Evolutionary conservation across 805 yeast genomes (phyloP).

Genomic region (Wickerhamiella occidentalis): DNA sequence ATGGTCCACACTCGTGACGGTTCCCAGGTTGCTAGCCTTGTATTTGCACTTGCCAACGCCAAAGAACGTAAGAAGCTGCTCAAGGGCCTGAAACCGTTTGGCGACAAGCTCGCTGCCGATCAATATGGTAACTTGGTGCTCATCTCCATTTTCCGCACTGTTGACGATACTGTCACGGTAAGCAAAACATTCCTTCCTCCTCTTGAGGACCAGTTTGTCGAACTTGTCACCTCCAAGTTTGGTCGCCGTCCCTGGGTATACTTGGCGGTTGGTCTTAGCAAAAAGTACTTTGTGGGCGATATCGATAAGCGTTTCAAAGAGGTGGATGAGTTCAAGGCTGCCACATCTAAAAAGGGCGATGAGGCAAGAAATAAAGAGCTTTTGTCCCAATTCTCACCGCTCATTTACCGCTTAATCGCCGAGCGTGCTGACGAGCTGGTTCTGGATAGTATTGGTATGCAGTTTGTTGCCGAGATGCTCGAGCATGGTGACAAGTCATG

Average conservation of each 20-base stretch:
- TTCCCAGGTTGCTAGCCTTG: conserved; percentile 72
- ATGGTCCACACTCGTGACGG: conserved; percentile 94
- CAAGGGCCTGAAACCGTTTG: conserved; percentile 62
- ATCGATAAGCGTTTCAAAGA: conserved; percentile 44
- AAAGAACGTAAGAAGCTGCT: conserved; percentile 79
- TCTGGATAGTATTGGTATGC: conserved; percentile 52
- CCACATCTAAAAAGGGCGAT: conserved; percentile 78
- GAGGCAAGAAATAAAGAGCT: conserved; percentile 64
- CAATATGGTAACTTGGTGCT: conserved; percentile 79
- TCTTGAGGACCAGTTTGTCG: conserved; percentile 37
- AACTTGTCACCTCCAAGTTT: conserved; percentile 53
- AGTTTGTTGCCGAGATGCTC: conserved; percentile 65
- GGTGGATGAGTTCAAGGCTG: conserved; percentile 48
- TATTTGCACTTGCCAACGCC: conserved; percentile 73
- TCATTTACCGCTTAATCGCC: conserved; percentile 44
- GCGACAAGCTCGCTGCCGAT: conserved; percentile 62
- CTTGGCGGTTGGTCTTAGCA: conserved; percentile 63
- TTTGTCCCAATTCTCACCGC: conserved; percentile 49
- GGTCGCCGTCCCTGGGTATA: conserved; percentile 85
- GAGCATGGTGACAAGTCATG: conserved; percentile 40
- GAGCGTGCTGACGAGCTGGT: conserved; percentile 42
- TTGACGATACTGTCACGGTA: conserved; percentile 84
- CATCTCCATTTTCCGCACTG: conserved; percentile 65
- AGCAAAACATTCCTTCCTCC: conserved; percentile 59
- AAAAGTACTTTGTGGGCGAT: conserved; percentile 67